Conservation (phyloP, 371 early-diverging fungal species). For the Sporodiniella umbellata region DNA sequence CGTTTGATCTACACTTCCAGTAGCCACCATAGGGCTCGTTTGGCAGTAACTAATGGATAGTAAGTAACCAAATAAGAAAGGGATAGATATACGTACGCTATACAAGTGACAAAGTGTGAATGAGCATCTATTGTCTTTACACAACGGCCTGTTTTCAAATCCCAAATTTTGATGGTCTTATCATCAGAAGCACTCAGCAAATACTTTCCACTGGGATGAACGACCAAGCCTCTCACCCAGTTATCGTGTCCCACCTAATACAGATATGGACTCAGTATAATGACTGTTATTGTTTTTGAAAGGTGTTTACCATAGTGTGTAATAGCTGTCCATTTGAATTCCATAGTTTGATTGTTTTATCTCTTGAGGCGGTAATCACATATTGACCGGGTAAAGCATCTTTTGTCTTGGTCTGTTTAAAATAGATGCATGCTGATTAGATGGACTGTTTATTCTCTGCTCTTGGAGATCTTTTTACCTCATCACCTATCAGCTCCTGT, state of each 20-base stretch:
- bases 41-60: too few species aligned
- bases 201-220: slow-evolving; percentile 76
- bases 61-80: too few species aligned
- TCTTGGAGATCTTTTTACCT: too few species aligned
- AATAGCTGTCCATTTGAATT: slow-evolving; percentile 66
- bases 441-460: too few species aligned
- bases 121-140: slow-evolving; percentile 78
- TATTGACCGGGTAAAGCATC: slow-evolving; percentile 67
- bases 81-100: too few species aligned
- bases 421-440: too few species aligned
- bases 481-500: slow-evolving; percentile 3
- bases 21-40: slow-evolving; percentile 64
- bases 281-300: too few species aligned
- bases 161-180: slow-evolving; percentile 86
- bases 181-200: slow-evolving; percentile 81
- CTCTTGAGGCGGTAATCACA: slow-evolving; percentile 79
- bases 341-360: slow-evolving; percentile 86
- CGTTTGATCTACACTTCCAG: slow-evolving; percentile 76
- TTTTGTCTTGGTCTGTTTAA: too few species aligned
- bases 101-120: slow-evolving; percentile 83
- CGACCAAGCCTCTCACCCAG: slow-evolving; percentile 82
- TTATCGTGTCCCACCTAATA: slow-evolving; percentile 85
- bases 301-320: slow-evolving; percentile 64
- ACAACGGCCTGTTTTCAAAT: slow-evolving; percentile 75
- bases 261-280: slow-evolving; percentile 13